Evolutionary conservation across 257 asterid species (phyloP).

Genomic region (Fraxinus anomala): DNA sequence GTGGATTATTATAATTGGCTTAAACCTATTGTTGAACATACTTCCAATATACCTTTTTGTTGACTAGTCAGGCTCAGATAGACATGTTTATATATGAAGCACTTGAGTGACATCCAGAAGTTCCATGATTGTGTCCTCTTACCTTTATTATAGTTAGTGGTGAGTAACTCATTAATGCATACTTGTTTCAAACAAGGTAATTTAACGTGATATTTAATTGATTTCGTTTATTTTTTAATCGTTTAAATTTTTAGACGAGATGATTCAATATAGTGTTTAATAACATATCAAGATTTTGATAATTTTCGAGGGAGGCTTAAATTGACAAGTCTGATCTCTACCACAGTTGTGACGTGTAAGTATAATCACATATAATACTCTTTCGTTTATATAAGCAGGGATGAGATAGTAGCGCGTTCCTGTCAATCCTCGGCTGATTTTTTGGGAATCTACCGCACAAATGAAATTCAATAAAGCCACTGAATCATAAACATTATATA

Average conservation of each 20-base stretch:
- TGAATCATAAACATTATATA: no score
- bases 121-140: neutral
- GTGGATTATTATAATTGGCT: neutral
- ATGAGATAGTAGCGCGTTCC: neutral
- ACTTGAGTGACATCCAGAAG: neutral
- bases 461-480: no score
- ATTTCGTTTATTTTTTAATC: no score
- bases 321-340: constrained; percentile 11
- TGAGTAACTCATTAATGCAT: no score
- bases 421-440: neutral
- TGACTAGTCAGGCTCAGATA: no score
- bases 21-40: neutral
- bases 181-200: neutral
- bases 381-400: constrained; percentile 13
- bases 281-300: no score
- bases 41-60: no score
- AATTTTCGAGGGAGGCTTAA: constrained; percentile 27
- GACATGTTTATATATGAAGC: neutral
- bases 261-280: no score
- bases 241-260: no score
- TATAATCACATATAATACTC: constrained; percentile 23
- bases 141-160: neutral
- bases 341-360: neutral
- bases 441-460: no score
- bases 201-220: neutral